Percentiles rank a stretch among this genome's conserved stretches.
phyloP scores from a whole-genome alignment of 2,329 filamentous ascomycete species.

The Didymella lethalis region DNA sequence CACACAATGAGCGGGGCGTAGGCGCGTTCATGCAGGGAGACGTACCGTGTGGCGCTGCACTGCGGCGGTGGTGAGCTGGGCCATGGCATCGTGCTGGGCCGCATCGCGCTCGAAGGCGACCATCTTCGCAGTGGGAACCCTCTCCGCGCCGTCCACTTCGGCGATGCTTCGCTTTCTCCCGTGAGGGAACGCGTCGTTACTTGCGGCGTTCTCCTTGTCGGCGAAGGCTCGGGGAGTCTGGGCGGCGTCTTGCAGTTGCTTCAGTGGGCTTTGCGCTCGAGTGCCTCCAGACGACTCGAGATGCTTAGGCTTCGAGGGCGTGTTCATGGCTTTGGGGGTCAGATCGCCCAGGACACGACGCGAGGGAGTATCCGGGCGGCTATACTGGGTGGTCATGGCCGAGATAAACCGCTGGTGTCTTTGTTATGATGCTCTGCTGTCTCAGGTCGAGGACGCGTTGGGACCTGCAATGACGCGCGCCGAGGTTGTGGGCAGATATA shows the following conservation, averaged over 20 bases:
- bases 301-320: conserved; percentile 36
- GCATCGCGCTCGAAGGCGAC: conserved; percentile 35
- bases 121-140: conserved; percentile 36
- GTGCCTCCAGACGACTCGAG: conserved; percentile 33
- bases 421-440: conserved; percentile 33
- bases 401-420: conserved; percentile 20
- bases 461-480: conserved; percentile 21
- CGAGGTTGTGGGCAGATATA: conserved; percentile 1
- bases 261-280: conserved; percentile 46
- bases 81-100: conserved; percentile 20
- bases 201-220: conserved; percentile 43
- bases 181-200: conserved; percentile 25
- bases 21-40: conserved; percentile 18
- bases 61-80: conserved; percentile 35
- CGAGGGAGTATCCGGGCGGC: conserved; percentile 39
- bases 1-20: conserved; percentile 28
- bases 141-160: conserved; percentile 47
- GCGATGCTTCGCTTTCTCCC: conserved; percentile 48
- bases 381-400: conserved; percentile 38
- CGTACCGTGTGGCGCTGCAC: conserved; percentile 42
- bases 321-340: conserved; percentile 46
- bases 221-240: conserved; percentile 32
- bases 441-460: conserved; percentile 15
- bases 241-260: conserved; percentile 43
- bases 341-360: conserved; percentile 49